These are phyloP conservation scores for Lachnellula willkommii DNA, from an alignment of 2,329 filamentous ascomycete species.

Conservation along the genomic window DNA sequence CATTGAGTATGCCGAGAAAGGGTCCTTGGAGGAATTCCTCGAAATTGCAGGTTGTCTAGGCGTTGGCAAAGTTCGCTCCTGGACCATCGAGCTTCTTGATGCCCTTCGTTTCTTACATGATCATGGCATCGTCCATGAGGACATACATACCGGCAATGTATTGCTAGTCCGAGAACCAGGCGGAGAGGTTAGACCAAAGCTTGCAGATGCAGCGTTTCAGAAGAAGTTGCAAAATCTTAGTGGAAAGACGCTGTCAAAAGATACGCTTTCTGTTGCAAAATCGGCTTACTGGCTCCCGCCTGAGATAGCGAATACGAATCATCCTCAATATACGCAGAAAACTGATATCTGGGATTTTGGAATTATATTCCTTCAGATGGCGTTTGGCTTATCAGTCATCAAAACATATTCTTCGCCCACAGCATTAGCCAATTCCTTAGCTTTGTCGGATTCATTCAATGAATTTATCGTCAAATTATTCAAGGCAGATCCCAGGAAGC, in stretches of 20 bases:
- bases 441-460: constrained; percentile 67
- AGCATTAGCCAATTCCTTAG: constrained; percentile 63
- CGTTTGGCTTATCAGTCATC: constrained; percentile 75
- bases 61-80: constrained; percentile 72
- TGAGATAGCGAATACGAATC: constrained; percentile 61
- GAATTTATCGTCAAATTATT: constrained; percentile 83
- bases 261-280: constrained; percentile 56
- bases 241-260: constrained; percentile 46
- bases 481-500: constrained; percentile 74
- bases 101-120: constrained; percentile 83
- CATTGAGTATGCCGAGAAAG: constrained; percentile 72
- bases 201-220: constrained; percentile 70
- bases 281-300: constrained; percentile 81
- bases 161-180: constrained; percentile 66
- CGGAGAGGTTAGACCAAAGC: constrained; percentile 66
- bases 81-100: constrained; percentile 88
- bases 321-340: constrained; percentile 63
- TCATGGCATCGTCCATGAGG: constrained; percentile 76
- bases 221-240: constrained; percentile 59
- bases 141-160: constrained; percentile 75
- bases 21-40: constrained; percentile 75
- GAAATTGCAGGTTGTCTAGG: constrained; percentile 71
- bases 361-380: constrained; percentile 87
- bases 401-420: constrained; percentile 75
- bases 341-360: constrained; percentile 96